Evolutionary conservation across 2,329 filamentous ascomycete species (phyloP).

Genomic region (Pseudogymnoascus sp.): DNA sequence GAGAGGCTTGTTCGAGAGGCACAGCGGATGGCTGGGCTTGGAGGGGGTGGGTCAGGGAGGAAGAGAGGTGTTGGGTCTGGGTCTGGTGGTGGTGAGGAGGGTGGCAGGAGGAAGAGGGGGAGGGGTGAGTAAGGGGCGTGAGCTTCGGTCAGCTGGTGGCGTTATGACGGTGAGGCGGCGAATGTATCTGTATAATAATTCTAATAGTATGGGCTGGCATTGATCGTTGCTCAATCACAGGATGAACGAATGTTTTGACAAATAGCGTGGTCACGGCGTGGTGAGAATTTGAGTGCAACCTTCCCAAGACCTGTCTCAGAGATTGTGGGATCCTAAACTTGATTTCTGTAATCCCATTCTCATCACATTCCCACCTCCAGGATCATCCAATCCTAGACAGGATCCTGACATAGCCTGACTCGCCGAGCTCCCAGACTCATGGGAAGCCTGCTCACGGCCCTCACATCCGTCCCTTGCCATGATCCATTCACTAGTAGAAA

Average conservation of each 20-base stretch:
- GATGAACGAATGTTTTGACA: not conserved
- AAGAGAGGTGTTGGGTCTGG: conserved; percentile 41
- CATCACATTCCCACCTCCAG: not conserved
- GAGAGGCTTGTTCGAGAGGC: conserved; percentile 62
- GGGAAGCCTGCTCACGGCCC: not conserved
- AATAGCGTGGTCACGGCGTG: not conserved
- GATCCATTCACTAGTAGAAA: not conserved
- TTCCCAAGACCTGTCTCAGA: not conserved
- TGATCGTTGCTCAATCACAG: not conserved
- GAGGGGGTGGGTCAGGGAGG: conserved; percentile 30
- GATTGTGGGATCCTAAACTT: not conserved
- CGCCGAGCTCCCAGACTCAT: not conserved
- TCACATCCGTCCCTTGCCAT: not conserved
- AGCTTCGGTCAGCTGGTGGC: conserved; percentile 5
- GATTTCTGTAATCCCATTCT: not conserved
- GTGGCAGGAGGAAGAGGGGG: conserved; percentile 39
- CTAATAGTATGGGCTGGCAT: not conserved
- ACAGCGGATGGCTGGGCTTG: conserved; percentile 51
- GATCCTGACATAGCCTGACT: not conserved
- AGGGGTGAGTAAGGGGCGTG: conserved; percentile 39
- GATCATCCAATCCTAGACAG: not conserved
- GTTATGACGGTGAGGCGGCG: not conserved
- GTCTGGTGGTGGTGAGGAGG: conserved; percentile 34
- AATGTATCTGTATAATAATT: not conserved
- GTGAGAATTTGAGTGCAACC: not conserved